phyloP scores from a whole-genome alignment of 495 filamentous ascomycete genomes.

The Cryomyces minteri region DNA sequence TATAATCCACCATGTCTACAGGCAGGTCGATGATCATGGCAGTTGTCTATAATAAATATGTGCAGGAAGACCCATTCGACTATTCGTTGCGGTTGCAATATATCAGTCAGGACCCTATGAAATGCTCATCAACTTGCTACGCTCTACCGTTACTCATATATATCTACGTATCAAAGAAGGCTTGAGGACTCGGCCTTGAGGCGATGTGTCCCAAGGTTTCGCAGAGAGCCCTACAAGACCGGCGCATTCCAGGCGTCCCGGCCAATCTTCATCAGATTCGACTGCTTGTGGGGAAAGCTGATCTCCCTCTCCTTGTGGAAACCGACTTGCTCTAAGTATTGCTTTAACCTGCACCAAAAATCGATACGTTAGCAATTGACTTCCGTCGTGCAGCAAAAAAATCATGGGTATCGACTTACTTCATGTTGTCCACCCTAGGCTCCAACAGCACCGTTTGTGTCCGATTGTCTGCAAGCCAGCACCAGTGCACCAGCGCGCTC shows the following conservation, averaged over 20 bases:
- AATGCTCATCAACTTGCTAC: too few relatives aligned
- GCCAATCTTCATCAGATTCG: slow-evolving; percentile 66
- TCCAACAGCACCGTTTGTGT: slow-evolving; percentile 73
- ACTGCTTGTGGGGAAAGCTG: slow-evolving; percentile 81
- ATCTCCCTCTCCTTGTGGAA: slow-evolving; percentile 84
- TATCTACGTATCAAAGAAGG: too few relatives aligned
- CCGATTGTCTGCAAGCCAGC: slow-evolving; percentile 59
- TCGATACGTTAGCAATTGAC: background rate
- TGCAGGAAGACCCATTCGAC: too few relatives aligned
- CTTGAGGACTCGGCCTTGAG: too few relatives aligned
- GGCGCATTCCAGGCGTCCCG: slow-evolving; percentile 75
- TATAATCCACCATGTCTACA: too few relatives aligned
- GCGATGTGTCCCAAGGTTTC: too few relatives aligned
- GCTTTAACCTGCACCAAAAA: slow-evolving; percentile 42
- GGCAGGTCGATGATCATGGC: too few relatives aligned
- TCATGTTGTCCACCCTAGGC: slow-evolving; percentile 79
- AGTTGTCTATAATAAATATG: too few relatives aligned
- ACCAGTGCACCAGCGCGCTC: slow-evolving; percentile 68
- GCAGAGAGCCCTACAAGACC: slow-evolving; percentile 25
- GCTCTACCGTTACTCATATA: too few relatives aligned
- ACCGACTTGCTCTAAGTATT: slow-evolving; percentile 53
- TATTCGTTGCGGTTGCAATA: too few relatives aligned
- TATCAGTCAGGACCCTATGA: too few relatives aligned
- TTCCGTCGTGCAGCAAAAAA: background rate
- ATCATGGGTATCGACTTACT: slow-evolving; percentile 36